These are phyloP conservation scores for Ogataea dorogensis DNA, from an alignment of 805 yeast genomes.

Conservation along the genomic window DNA sequence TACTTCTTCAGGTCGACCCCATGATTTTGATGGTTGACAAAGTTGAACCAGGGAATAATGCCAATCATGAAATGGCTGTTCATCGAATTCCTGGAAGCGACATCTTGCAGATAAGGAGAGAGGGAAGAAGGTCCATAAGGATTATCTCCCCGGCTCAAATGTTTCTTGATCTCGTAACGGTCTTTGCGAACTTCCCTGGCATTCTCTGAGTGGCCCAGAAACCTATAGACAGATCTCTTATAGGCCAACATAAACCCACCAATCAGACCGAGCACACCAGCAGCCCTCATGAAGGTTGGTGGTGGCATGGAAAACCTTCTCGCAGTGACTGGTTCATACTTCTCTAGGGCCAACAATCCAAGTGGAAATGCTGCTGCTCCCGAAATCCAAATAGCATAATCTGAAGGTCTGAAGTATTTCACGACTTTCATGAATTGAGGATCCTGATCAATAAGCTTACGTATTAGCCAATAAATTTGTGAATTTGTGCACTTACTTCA, in stretches of 20 bases:
- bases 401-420: conserved; percentile 66
- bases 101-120: conserved; percentile 67
- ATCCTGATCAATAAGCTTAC: conserved; percentile 64
- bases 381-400: conserved; percentile 51
- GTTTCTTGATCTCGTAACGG: conserved; percentile 67
- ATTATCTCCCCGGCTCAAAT: conserved; percentile 60
- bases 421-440: conserved; percentile 75
- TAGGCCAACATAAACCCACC: conserved; percentile 79
- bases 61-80: conserved; percentile 60
- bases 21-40: conserved; percentile 78
- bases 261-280: conserved; percentile 58
- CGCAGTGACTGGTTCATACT: conserved; percentile 47
- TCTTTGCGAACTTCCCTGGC: conserved; percentile 67
- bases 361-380: conserved; percentile 51
- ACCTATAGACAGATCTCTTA: conserved; percentile 63
- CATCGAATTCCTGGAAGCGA: conserved; percentile 76
- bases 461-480: not conserved
- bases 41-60: conserved; percentile 78
- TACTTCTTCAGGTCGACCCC: conserved; percentile 69
- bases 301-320: conserved; percentile 49
- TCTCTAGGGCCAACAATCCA: conserved; percentile 43
- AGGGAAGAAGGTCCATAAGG: conserved; percentile 65
- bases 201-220: conserved; percentile 78
- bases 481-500: conserved; percentile 24
- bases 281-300: conserved; percentile 54